Evolutionary conservation across 1,284 basidiomycete species (phyloP).

Genomic region (Phellopilus nigrolimitatus): DNA sequence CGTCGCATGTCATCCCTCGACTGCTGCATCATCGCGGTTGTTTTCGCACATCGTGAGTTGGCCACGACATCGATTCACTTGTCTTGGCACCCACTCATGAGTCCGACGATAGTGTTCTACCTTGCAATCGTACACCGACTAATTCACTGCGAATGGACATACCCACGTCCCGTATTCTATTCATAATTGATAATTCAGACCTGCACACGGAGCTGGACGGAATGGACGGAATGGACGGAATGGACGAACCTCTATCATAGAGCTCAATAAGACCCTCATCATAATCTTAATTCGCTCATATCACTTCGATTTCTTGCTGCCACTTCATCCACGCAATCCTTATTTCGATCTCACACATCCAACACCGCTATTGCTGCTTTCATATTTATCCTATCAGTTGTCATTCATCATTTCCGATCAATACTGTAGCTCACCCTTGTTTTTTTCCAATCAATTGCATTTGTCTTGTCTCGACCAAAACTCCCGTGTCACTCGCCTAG

Average conservation of each 20-base stretch:
- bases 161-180: constrained; percentile 10
- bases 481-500: no score
- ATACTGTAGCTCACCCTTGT: no score
- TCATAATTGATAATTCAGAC: constrained; percentile 9
- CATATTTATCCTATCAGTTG: no score
- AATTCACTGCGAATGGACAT: background rate
- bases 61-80: background rate
- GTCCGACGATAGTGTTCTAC: background rate
- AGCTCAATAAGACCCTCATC: background rate
- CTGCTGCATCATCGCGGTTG: constrained; percentile 7
- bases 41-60: constrained; percentile 10
- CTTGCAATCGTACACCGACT: constrained; percentile 10
- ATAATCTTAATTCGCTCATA: constrained; percentile 1
- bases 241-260: constrained; percentile 5
- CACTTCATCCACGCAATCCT: background rate
- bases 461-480: no score
- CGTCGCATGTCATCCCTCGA: constrained; percentile 2
- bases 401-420: no score
- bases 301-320: background rate
- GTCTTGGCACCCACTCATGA: background rate
- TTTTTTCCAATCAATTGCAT: no score
- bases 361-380: no score
- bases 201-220: background rate
- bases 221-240: constrained; percentile 7
- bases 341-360: no score